Evolutionary conservation across 371 early-diverging fungal genomes (phyloP).

Genomic region (Dipsacomyces acuminosporus): DNA sequence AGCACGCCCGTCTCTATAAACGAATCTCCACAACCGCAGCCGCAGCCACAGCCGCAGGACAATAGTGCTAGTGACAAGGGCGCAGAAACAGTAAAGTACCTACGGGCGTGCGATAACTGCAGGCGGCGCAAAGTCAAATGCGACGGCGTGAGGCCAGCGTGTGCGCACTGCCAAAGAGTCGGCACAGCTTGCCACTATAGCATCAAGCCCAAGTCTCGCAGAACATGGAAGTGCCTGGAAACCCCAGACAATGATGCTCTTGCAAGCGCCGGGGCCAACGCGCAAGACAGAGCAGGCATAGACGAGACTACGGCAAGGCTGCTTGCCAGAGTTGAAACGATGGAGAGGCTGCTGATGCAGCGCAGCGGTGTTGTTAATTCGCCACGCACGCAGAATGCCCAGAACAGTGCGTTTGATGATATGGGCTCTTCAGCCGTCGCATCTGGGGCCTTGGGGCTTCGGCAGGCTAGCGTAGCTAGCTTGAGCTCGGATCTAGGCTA

Average conservation of each 20-base stretch:
- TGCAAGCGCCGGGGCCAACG: too few relatives aligned
- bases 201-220: slow-evolving; percentile 43
- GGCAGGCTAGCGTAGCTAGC: slow-evolving; percentile 2
- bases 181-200: slow-evolving; percentile 46
- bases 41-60: too few relatives aligned
- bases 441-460: too few relatives aligned
- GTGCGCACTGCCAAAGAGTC: slow-evolving; percentile 41
- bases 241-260: neutral
- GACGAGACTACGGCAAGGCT: slow-evolving; percentile 36
- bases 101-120: slow-evolving; percentile 47
- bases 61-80: neutral
- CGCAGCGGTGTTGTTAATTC: slow-evolving; percentile 23
- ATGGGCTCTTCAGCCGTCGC: too few relatives aligned
- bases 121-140: slow-evolving; percentile 47
- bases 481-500: neutral
- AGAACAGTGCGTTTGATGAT: too few relatives aligned
- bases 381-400: slow-evolving; percentile 7
- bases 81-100: slow-evolving; percentile 7
- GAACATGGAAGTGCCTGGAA: slow-evolving; percentile 45
- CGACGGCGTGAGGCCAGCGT: slow-evolving; percentile 42
- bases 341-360: slow-evolving; percentile 45
- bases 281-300: too few relatives aligned
- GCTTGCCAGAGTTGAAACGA: slow-evolving; percentile 40
- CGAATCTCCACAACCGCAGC: too few relatives aligned
- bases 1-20: too few relatives aligned